Percentiles rank a stretch among this genome's conserved stretches.
phyloP scores from a whole-genome alignment of 257 asterid genomes.

The Knoxia roxburghii region DNA sequence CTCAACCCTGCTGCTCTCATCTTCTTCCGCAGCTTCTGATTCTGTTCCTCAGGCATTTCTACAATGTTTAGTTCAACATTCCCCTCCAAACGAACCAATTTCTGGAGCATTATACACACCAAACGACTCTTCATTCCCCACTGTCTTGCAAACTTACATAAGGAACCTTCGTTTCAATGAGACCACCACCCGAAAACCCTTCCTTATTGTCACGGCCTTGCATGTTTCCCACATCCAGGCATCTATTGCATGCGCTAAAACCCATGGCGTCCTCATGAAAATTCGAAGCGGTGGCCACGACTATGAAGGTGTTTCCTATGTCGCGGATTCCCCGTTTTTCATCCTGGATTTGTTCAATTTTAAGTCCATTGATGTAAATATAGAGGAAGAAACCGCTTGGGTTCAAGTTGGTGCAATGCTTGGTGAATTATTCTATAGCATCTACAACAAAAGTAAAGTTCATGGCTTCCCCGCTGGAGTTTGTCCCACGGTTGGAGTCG shows the following conservation, averaged over 20 bases:
- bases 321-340: constrained; percentile 40
- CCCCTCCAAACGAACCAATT: constrained; percentile 36
- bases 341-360: constrained; percentile 48
- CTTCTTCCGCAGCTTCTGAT: constrained; percentile 24
- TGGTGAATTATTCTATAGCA: constrained; percentile 45
- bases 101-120: constrained; percentile 37
- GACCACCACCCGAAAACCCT: constrained; percentile 47
- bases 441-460: constrained; percentile 29
- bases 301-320: constrained; percentile 49
- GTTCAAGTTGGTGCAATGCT: constrained; percentile 41
- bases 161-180: constrained; percentile 55
- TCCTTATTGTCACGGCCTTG: constrained; percentile 38
- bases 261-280: constrained; percentile 36
- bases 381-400: constrained; percentile 38
- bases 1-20: constrained; percentile 13
- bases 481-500: constrained; percentile 53
- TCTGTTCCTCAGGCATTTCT: constrained; percentile 25
- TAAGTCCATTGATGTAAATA: constrained; percentile 26
- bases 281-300: constrained; percentile 62
- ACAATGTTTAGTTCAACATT: constrained; percentile 28
- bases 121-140: constrained; percentile 40
- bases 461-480: constrained; percentile 50
- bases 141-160: constrained; percentile 41
- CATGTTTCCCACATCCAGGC: constrained; percentile 50
- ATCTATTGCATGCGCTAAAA: constrained; percentile 36